Conservation (phyloP, 108 stramenopile species). For the Cyclotella sp. region DNA sequence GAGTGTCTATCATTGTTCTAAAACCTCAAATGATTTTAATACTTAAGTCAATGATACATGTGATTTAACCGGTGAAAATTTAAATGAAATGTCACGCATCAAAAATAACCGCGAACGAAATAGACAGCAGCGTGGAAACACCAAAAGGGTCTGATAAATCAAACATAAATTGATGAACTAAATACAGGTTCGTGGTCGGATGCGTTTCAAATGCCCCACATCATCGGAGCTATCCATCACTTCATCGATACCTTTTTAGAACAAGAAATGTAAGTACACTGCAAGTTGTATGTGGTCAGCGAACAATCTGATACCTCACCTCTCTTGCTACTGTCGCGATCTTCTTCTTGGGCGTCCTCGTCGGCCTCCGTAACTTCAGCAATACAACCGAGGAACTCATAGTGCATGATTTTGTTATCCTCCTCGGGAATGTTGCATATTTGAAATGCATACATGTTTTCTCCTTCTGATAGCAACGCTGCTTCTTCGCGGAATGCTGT, state of each 20-base stretch:
- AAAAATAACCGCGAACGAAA: too few relatives aligned
- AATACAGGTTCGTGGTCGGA: neutral
- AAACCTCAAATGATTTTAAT: too few relatives aligned
- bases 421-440: slow-evolving; percentile 65
- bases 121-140: too few relatives aligned
- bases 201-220: slow-evolving; percentile 6
- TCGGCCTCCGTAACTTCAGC: slow-evolving; percentile 65
- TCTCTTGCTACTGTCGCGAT: slow-evolving; percentile 35
- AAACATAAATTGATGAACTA: neutral
- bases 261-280: neutral
- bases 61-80: too few relatives aligned
- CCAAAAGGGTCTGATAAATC: neutral
- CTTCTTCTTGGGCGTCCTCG: slow-evolving; percentile 25
- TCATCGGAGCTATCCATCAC: slow-evolving; percentile 1
- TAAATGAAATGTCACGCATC: too few relatives aligned
- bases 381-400: slow-evolving; percentile 86
- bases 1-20: too few relatives aligned
- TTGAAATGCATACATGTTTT: slow-evolving; percentile 90
- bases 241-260: slow-evolving; percentile 19
- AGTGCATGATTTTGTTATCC: slow-evolving; percentile 73
- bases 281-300: neutral
- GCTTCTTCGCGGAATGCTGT: slow-evolving; percentile 89
- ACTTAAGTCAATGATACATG: too few relatives aligned
- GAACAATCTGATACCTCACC: slow-evolving; percentile 21
- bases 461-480: slow-evolving; percentile 82